phyloP scores from a whole-genome alignment of 1,284 basidiomycete genomes.

The Gymnopus androsaceus region DNA sequence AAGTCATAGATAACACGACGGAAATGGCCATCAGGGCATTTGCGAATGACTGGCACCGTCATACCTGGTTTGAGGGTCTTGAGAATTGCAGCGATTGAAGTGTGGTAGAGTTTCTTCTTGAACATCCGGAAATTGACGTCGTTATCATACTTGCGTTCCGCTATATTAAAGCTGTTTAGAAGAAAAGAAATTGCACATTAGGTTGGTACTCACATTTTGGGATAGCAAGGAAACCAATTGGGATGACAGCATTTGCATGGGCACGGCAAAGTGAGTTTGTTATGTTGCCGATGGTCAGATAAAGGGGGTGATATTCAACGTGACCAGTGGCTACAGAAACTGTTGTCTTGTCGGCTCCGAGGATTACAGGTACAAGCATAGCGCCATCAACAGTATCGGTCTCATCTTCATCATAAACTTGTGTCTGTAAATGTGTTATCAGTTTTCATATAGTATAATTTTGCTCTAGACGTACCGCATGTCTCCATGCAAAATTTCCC shows the following conservation, averaged over 20 bases:
- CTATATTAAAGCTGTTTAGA: conserved; percentile 11
- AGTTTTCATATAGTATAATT: neutral
- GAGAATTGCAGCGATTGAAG: conserved; percentile 18
- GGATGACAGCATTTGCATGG: conserved; percentile 24
- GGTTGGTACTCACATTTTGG: conserved; percentile 26
- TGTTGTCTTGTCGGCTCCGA: conserved; percentile 38
- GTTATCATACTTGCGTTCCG: conserved; percentile 23
- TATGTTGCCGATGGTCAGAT: conserved; percentile 29
- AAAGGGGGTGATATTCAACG: conserved; percentile 34
- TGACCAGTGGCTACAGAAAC: conserved; percentile 38
- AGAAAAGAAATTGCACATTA: neutral
- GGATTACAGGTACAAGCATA: conserved; percentile 34
- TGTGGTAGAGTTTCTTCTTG: conserved; percentile 20
- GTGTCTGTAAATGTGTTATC: neutral
- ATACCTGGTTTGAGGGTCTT: conserved; percentile 16
- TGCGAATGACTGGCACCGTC: conserved; percentile 16
- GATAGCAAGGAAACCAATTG: conserved; percentile 29
- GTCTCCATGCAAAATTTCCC: conserved; percentile 28
- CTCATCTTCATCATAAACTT: conserved; percentile 22
- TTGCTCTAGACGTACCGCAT: conserved; percentile 26
- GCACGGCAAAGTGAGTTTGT: conserved; percentile 22
- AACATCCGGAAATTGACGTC: conserved; percentile 23
- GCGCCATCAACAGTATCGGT: conserved; percentile 23
- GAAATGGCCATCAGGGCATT: conserved; percentile 23
- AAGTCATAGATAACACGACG: conserved; percentile 20